phyloP scores from a whole-genome alignment of 345 rosid genomes.

The Brassica rapa region DNA sequence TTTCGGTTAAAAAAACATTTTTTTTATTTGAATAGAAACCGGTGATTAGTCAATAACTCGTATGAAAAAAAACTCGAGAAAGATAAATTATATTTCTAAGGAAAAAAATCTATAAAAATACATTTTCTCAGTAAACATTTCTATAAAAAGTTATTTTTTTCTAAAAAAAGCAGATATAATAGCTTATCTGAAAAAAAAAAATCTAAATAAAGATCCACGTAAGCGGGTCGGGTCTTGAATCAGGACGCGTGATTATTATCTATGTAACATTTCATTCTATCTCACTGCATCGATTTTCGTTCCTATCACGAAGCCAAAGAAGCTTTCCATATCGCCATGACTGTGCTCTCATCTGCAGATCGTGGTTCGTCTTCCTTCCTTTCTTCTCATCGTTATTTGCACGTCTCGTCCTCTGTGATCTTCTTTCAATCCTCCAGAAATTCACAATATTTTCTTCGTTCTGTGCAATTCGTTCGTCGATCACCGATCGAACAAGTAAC shows the following conservation, averaged over 20 bases:
- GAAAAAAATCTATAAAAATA: neutral
- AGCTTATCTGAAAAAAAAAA: neutral
- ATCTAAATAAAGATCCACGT: neutral
- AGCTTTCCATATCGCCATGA: slow-evolving; percentile 37
- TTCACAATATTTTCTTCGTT: neutral
- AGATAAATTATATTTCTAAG: neutral
- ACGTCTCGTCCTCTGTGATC: slow-evolving; percentile 15
- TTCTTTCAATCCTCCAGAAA: neutral
- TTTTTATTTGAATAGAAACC: neutral
- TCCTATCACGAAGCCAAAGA: neutral
- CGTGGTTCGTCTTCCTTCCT: slow-evolving; percentile 30
- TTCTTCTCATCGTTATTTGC: neutral
- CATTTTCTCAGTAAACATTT: neutral
- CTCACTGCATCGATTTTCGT: neutral
- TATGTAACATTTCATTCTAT: neutral
- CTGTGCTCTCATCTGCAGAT: slow-evolving; percentile 31
- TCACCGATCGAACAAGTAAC: neutral
- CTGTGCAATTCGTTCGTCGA: neutral
- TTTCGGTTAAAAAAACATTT: neutral
- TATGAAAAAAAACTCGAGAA: neutral
- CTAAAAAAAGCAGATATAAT: neutral
- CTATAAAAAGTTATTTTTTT: neutral
- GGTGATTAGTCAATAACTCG: neutral
- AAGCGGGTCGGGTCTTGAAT: slow-evolving; percentile 18
- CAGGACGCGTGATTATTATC: neutral